Evolutionary conservation across 257 asterid genomes (phyloP).

Genomic region (Solanum sitiens): DNA sequence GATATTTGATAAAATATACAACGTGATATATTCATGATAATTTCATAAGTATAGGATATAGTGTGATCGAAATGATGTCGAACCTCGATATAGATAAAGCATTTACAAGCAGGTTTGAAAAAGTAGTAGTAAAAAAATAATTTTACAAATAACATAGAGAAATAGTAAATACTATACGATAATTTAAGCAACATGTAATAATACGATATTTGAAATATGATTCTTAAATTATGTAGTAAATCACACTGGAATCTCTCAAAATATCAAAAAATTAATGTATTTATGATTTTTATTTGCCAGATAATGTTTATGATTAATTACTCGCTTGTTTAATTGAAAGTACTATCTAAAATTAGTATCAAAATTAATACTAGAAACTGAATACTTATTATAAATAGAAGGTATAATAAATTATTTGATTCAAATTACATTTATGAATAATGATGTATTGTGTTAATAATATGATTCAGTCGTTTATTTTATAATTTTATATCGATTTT

Average conservation of each 20-base stretch:
- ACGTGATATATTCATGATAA: no score
- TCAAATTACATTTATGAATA: no score
- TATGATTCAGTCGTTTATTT: neutral
- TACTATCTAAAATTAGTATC: neutral
- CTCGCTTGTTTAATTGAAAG: neutral
- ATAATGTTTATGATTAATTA: neutral
- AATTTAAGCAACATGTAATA: no score
- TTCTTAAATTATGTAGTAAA: neutral
- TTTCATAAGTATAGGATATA: neutral
- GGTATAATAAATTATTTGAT: no score
- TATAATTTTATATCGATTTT: no score
- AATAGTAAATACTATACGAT: no score
- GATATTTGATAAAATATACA: neutral
- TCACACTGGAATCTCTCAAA: neutral
- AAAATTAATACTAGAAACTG: neutral
- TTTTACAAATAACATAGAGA: neutral
- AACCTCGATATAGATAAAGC: neutral
- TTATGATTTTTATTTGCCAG: neutral
- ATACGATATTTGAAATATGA: neutral
- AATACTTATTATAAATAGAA: neutral
- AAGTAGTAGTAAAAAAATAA: neutral
- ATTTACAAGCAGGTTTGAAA: no score
- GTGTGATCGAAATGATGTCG: rapidly evolving
- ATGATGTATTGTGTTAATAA: no score
- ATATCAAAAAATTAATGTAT: no score